Percentiles rank a stretch among this genome's conserved stretches.
Evolutionary conservation across 2,329 filamentous ascomycete species (phyloP).

Genomic region (Didymella arachidicola): DNA sequence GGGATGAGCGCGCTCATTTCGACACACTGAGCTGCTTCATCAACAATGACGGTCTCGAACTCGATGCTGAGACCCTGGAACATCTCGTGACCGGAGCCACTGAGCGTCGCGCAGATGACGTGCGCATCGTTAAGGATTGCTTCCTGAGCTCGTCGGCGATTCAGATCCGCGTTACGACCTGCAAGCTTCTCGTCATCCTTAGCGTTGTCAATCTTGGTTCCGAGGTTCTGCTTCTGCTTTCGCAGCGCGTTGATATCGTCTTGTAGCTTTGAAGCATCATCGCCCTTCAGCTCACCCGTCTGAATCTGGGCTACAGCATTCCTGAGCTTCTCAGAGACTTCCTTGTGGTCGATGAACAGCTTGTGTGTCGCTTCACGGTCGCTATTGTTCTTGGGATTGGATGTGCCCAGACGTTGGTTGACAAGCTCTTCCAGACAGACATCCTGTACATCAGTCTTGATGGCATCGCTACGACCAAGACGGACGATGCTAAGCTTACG

Average conservation of each 20-base stretch:
- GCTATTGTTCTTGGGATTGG: constrained; percentile 48
- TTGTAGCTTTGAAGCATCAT: constrained; percentile 71
- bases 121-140: constrained; percentile 89
- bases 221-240: constrained; percentile 76
- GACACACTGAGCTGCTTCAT: constrained; percentile 97
- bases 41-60: constrained; percentile 98
- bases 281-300: constrained; percentile 65
- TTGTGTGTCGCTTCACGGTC: constrained; percentile 63
- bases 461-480: constrained; percentile 87
- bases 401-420: constrained; percentile 68
- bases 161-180: constrained; percentile 84
- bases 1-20: constrained; percentile 96
- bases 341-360: constrained; percentile 74
- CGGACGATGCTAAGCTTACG: constrained; percentile 88
- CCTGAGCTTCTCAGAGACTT: constrained; percentile 69
- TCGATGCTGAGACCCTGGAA: constrained; percentile 94
- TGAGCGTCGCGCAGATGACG: constrained; percentile 93
- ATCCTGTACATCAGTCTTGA: constrained; percentile 87
- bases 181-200: constrained; percentile 85
- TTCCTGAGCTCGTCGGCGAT: constrained; percentile 83
- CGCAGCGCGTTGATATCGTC: constrained; percentile 81
- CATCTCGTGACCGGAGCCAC: constrained; percentile 96
- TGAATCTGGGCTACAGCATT: constrained; percentile 74
- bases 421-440: constrained; percentile 95
- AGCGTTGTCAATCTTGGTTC: constrained; percentile 83